phyloP scores from a whole-genome alignment of 2,329 filamentous ascomycete species.

The Calonectria honghensis region DNA sequence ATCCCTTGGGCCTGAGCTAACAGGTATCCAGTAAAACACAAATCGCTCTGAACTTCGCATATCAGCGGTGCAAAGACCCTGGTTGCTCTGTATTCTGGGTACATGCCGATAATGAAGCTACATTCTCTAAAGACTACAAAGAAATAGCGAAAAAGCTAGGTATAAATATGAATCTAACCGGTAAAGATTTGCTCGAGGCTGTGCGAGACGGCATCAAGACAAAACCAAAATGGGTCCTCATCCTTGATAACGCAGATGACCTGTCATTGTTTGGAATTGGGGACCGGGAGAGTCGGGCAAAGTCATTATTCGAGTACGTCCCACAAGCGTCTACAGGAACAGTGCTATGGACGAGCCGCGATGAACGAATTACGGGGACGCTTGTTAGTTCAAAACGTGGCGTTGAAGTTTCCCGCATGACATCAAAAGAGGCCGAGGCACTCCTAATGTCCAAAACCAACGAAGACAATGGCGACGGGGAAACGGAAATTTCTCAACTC shows the following conservation, averaged over 20 bases:
- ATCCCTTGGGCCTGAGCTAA: constrained; percentile 24
- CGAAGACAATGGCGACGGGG: constrained; percentile 28
- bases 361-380: constrained; percentile 53
- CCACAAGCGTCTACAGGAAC: constrained; percentile 44
- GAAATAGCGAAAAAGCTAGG: constrained; percentile 58
- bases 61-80: constrained; percentile 57
- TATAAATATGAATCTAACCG: constrained; percentile 63
- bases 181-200: constrained; percentile 75
- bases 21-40: constrained; percentile 42
- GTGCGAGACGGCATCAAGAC: constrained; percentile 66
- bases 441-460: constrained; percentile 19
- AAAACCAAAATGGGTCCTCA: constrained; percentile 61
- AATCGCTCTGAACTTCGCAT: constrained; percentile 40
- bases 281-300: not conserved
- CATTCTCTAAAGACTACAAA: constrained; percentile 63
- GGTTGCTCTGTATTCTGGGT: constrained; percentile 67
- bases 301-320: not conserved
- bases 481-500: constrained; percentile 39
- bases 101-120: constrained; percentile 61
- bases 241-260: constrained; percentile 66
- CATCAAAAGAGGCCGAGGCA: constrained; percentile 39
- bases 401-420: constrained; percentile 54
- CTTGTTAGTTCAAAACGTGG: constrained; percentile 51
- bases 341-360: constrained; percentile 59
- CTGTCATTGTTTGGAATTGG: constrained; percentile 18